These are phyloP conservation scores for Diplocarpon mali DNA, from an alignment of 2,329 filamentous ascomycete species.

Conservation along the genomic window DNA sequence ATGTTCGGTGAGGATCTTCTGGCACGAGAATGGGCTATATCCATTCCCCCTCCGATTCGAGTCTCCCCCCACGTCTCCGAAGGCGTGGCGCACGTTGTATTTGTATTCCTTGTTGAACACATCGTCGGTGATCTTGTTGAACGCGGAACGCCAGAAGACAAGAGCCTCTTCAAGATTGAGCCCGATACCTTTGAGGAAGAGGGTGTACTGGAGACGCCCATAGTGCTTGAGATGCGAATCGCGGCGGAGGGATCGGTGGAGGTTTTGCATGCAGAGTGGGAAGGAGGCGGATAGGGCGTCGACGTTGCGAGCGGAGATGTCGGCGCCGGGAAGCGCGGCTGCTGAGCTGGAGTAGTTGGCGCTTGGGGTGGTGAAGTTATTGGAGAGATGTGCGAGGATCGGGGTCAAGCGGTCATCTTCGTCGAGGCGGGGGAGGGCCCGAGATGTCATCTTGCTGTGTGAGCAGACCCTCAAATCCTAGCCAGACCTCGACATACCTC, in stretches of 20 bases:
- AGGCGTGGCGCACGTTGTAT: constrained; percentile 91
- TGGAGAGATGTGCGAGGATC: constrained; percentile 73
- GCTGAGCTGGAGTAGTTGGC: constrained; percentile 62
- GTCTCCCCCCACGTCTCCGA: constrained; percentile 92
- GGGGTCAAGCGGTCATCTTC: constrained; percentile 85
- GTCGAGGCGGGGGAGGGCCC: constrained; percentile 81
- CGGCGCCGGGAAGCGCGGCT: constrained; percentile 54
- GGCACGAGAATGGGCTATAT: constrained; percentile 86
- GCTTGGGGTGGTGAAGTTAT: constrained; percentile 90
- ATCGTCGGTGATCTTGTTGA: constrained; percentile 83
- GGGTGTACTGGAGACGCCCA: constrained; percentile 83
- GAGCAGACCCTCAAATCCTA: neutral
- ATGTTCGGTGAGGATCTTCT: constrained; percentile 87
- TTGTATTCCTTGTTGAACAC: constrained; percentile 95
- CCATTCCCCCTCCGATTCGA: constrained; percentile 75
- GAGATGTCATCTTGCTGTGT: constrained; percentile 60
- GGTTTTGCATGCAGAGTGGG: constrained; percentile 85
- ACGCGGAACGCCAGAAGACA: constrained; percentile 79
- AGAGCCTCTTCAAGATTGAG: constrained; percentile 85
- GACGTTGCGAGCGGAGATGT: constrained; percentile 68
- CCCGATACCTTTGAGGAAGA: constrained; percentile 95
- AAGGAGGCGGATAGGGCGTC: constrained; percentile 73
- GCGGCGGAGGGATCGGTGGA: constrained; percentile 76
- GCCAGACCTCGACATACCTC: constrained; percentile 45
- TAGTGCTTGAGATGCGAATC: constrained; percentile 90